Conservation (phyloP, 202 grass and related monocot species). For the Miscanthus sacchariflorus region DNA sequence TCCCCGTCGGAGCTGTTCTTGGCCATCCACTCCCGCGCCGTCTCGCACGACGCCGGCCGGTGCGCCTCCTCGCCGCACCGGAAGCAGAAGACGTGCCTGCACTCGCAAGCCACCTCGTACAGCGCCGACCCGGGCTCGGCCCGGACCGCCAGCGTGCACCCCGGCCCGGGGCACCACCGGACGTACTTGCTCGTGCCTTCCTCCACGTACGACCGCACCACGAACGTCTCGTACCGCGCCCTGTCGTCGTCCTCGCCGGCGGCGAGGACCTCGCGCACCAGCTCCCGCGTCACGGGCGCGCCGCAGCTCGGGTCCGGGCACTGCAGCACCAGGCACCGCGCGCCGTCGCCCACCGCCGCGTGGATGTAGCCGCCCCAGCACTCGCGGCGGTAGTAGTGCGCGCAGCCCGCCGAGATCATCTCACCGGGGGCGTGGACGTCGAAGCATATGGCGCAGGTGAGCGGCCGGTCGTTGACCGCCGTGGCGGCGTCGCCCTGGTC, state of each 20-base stretch:
- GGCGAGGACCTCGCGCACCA: slow-evolving; percentile 29
- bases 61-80: slow-evolving; percentile 54
- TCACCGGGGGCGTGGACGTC: not conserved
- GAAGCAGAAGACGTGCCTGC: slow-evolving; percentile 50
- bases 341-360: slow-evolving; percentile 46
- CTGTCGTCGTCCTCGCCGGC: not conserved
- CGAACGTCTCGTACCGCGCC: slow-evolving; percentile 35
- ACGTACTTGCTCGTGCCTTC: slow-evolving; percentile 37
- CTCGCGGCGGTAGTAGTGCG: slow-evolving; percentile 44
- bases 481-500: not conserved
- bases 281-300: slow-evolving; percentile 36
- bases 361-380: slow-evolving; percentile 51
- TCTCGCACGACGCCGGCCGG: slow-evolving; percentile 50
- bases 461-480: not conserved
- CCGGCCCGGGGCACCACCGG: slow-evolving; percentile 51
- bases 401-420: slow-evolving; percentile 26
- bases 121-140: not conserved
- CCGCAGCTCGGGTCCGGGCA: slow-evolving; percentile 48
- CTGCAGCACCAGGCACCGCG: slow-evolving; percentile 45
- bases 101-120: slow-evolving; percentile 42
- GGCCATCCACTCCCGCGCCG: not conserved
- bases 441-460: slow-evolving; percentile 39
- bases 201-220: slow-evolving; percentile 55
- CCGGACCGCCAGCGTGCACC: slow-evolving; percentile 47
- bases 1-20: slow-evolving; percentile 39